These are phyloP conservation scores for Medakamo hakoo DNA, from an alignment of 139 green algal species.

Conservation along the genomic window DNA sequence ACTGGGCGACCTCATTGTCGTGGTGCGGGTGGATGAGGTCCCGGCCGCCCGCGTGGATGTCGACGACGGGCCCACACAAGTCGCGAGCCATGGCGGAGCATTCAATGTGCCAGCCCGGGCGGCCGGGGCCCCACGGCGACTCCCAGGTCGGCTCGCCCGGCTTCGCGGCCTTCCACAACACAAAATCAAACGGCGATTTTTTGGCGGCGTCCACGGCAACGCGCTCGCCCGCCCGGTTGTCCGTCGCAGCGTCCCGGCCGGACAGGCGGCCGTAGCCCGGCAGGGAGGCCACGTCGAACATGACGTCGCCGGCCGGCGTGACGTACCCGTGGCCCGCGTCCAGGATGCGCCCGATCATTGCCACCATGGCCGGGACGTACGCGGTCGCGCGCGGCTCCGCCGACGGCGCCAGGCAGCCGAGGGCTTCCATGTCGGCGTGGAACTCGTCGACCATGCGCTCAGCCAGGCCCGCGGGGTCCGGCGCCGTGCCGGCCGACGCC, in stretches of 20 bases:
- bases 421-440: constrained; percentile 64
- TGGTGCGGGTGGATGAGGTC: constrained; percentile 93
- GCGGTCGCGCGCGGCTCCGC: constrained; percentile 81
- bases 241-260: constrained; percentile 50
- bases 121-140: constrained; percentile 77
- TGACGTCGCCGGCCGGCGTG: constrained; percentile 67
- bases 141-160: constrained; percentile 75
- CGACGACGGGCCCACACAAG: constrained; percentile 61
- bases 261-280: constrained; percentile 78
- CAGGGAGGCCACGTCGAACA: constrained; percentile 76
- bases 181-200: constrained; percentile 80
- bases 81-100: constrained; percentile 79
- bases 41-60: constrained; percentile 72
- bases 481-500: too few relatives aligned
- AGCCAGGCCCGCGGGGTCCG: constrained; percentile 46
- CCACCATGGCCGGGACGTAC: constrained; percentile 74
- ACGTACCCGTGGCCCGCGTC: constrained; percentile 67
- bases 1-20: constrained; percentile 94
- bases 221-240: constrained; percentile 72
- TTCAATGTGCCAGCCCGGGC: constrained; percentile 91
- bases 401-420: constrained; percentile 69
- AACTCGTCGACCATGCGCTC: constrained; percentile 85
- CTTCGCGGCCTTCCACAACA: constrained; percentile 93
- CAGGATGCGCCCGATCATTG: constrained; percentile 73
- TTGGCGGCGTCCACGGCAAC: constrained; percentile 80